A percentile compares a stretch with the other conserved stretches of the same genome.
These are phyloP conservation scores for Paraconiothyrium sp. DNA, from an alignment of 2,329 filamentous ascomycete species.

Conservation along the genomic window DNA sequence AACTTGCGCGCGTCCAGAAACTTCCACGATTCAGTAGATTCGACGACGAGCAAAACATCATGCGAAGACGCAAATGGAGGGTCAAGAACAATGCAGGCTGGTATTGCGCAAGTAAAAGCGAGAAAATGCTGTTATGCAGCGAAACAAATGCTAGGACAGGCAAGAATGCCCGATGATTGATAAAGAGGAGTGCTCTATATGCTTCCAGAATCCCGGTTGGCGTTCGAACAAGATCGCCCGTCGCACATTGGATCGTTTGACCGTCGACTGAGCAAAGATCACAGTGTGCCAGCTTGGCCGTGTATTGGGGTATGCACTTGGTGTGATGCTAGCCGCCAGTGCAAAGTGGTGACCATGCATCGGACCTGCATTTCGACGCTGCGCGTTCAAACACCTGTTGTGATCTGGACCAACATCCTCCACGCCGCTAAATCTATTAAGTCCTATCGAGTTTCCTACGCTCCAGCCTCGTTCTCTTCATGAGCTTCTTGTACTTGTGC, in stretches of 20 bases:
- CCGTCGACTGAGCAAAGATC: slow-evolving; percentile 15
- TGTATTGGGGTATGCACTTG: slow-evolving; percentile 3
- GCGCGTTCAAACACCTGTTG: slow-evolving; percentile 14
- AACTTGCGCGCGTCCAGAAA: slow-evolving; percentile 24
- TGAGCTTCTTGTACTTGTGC: slow-evolving; percentile 99
- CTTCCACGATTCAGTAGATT: slow-evolving; percentile 22
- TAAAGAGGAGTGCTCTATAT: slow-evolving; percentile 39
- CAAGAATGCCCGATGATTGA: slow-evolving; percentile 32
- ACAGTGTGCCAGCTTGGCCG: neutral
- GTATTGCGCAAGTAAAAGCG: slow-evolving; percentile 40
- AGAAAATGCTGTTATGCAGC: slow-evolving; percentile 34
- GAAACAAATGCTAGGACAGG: slow-evolving; percentile 36
- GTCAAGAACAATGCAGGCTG: slow-evolving; percentile 27
- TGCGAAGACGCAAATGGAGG: slow-evolving; percentile 31
- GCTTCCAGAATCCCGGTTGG: slow-evolving; percentile 29
- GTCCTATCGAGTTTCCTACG: slow-evolving; percentile 76
- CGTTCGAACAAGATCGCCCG: slow-evolving; percentile 21
- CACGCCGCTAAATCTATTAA: slow-evolving; percentile 39
- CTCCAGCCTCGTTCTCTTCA: slow-evolving; percentile 88
- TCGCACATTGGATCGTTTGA: slow-evolving; percentile 20
- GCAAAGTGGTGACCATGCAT: slow-evolving; percentile 1
- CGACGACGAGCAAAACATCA: slow-evolving; percentile 37
- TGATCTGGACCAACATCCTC: slow-evolving; percentile 24
- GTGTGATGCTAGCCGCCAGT: slow-evolving; percentile 14
- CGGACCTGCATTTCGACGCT: slow-evolving; percentile 11